Evolutionary conservation across 371 early-diverging fungal genomes (phyloP), one percentile per base, ranked within the genome.

Genomic region (Modicella reniformis): DNA sequence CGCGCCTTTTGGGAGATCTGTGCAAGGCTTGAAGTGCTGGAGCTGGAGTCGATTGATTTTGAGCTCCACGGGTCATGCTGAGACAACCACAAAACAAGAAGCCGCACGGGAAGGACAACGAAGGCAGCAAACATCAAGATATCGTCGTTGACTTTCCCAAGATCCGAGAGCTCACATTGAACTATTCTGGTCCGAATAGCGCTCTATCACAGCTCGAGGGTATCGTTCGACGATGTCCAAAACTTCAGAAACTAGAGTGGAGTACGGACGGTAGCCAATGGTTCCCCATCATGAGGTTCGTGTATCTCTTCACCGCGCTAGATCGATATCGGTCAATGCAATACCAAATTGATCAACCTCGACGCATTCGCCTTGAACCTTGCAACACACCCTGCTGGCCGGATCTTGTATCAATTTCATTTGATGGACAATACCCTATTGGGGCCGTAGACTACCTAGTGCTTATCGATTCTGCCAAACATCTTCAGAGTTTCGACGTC

Each of bases 1-100:
- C 23, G 15, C 3, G 59, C 59, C 59, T 59, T 59, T 59, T 59
- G 44, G 59, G 21, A 40, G 7, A 59, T 59, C 44, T 59, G 59
- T 44, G 47, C 34, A 29, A 40, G 29, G 2, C 17, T 59, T 2
- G 29, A 59, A 28, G 47, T 59, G 5, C 40, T 44, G 25, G 47
- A 59, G 5, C 28, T 59, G 13, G 2, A 19, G 15, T 17, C 21
- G 2, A 44, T 59, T 8, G 41, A 34, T 2, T 59, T 59, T 44
- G 59, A 59, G 7, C 15, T 59, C 40, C 59, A 19, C 28, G 19
- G 29, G 5, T 29, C n/a, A 37, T 37, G 37, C 12, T 37, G 8
- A 37, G 12, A 37, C 37, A 5, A 12, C 37, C 37, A 37, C 8
- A 37, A 12, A 5, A 5, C 12, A 37, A 37, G 8, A 37, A 37